These are phyloP conservation scores for Sicyos edulis DNA, from an alignment of 306 rosid species.

Conservation along the genomic window DNA sequence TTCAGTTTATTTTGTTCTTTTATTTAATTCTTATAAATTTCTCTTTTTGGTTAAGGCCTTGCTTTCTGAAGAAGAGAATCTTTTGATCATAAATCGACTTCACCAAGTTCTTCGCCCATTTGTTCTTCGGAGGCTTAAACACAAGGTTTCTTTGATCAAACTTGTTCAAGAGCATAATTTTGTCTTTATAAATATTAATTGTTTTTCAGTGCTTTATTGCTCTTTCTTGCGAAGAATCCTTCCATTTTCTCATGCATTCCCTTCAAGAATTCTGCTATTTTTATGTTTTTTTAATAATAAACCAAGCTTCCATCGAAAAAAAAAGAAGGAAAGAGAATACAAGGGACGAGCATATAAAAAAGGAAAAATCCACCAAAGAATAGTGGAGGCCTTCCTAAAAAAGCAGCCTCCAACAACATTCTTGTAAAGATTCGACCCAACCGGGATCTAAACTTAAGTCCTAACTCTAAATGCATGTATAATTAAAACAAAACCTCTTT, in stretches of 20 bases:
- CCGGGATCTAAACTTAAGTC: no score
- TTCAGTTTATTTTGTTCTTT: constrained; percentile 15
- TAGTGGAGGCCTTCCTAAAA: no score
- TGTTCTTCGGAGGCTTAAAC: constrained; percentile 97
- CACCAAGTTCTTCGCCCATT: constrained; percentile 99
- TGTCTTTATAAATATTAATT: constrained; percentile 16
- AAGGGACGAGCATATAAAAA: no score
- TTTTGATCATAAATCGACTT: constrained; percentile 93
- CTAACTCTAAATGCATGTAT: no score
- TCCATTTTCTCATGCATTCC: background rate
- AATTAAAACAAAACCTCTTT: no score
- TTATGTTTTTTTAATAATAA: background rate
- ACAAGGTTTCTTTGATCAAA: constrained; percentile 58
- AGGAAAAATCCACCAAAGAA: no score
- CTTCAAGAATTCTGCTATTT: background rate
- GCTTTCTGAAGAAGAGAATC: constrained; percentile 97
- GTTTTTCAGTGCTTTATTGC: constrained; percentile 11
- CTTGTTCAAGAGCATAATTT: background rate
- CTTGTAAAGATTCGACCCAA: no score
- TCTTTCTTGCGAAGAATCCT: background rate
- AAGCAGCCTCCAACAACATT: no score
- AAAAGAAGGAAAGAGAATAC: no score
- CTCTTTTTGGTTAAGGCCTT: constrained; percentile 54
- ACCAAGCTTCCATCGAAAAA: background rate
- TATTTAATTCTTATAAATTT: background rate